Percentiles rank a stretch among this genome's conserved stretches.
These are phyloP conservation scores for Aspergillus persii DNA, from an alignment of 2,329 filamentous ascomycete genomes.

Conservation along the genomic window DNA sequence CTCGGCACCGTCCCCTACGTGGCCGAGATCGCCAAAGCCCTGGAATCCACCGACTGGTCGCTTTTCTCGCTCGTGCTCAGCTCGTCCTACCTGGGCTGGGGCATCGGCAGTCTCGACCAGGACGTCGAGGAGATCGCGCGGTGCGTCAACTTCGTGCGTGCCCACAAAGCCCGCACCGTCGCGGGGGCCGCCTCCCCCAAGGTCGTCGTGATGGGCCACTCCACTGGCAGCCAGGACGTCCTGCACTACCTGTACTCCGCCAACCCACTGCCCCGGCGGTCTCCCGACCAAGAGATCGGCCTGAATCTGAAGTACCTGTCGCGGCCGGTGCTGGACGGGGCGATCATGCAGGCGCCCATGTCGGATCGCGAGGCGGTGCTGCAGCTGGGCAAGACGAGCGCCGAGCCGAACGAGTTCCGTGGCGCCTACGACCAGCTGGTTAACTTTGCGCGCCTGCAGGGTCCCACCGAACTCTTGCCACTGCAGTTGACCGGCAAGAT, in stretches of 20 bases:
- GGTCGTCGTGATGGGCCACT: slow-evolving; percentile 68
- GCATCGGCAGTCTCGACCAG: slow-evolving; percentile 49
- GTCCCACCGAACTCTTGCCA: slow-evolving; percentile 28
- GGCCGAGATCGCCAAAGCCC: slow-evolving; percentile 46
- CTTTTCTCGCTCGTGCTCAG: slow-evolving; percentile 52
- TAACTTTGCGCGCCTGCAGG: slow-evolving; percentile 30
- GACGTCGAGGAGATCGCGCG: slow-evolving; percentile 55
- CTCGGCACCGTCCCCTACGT: slow-evolving; percentile 56
- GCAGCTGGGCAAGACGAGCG: slow-evolving; percentile 20
- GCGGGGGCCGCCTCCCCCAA: slow-evolving; percentile 39
- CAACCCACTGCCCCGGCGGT: slow-evolving; percentile 33
- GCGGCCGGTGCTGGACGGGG: slow-evolving; percentile 64
- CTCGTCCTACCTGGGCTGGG: slow-evolving; percentile 57
- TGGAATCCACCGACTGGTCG: slow-evolving; percentile 52
- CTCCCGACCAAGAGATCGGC: slow-evolving; percentile 25
- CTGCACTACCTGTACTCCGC: slow-evolving; percentile 59
- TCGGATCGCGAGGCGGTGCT: slow-evolving; percentile 69
- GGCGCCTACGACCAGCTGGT: slow-evolving; percentile 36
- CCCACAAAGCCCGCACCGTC: slow-evolving; percentile 34
- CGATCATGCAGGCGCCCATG: slow-evolving; percentile 76
- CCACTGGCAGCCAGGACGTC: slow-evolving; percentile 67
- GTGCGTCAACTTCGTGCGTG: slow-evolving; percentile 52
- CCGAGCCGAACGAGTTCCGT: slow-evolving; percentile 13
- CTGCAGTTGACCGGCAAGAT: slow-evolving; percentile 32
- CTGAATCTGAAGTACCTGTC: slow-evolving; percentile 30